These are phyloP conservation scores for Obelidium mucronatum DNA, from an alignment of 192 early-diverging fungal genomes.

Conservation along the genomic window DNA sequence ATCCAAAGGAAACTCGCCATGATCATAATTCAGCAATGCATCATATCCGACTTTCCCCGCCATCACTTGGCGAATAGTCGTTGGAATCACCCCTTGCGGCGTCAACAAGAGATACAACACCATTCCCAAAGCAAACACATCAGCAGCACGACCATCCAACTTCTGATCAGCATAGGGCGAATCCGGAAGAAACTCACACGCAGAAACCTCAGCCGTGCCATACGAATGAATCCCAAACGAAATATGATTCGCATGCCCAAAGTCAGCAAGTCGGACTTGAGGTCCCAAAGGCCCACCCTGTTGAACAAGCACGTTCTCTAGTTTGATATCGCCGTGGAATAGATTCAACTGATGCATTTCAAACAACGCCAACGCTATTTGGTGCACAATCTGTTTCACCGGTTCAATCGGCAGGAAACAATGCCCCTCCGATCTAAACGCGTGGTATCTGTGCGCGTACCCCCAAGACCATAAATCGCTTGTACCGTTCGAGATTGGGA, in stretches of 20 bases:
- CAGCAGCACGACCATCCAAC: constrained; percentile 9
- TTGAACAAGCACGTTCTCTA: constrained; percentile 60
- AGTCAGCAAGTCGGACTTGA: not conserved
- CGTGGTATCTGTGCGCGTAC: not conserved
- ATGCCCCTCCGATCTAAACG: not conserved
- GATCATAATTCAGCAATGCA: not conserved
- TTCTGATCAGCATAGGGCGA: not conserved
- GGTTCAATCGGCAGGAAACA: not conserved
- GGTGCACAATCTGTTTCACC: constrained; percentile 45
- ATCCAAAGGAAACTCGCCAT: not conserved
- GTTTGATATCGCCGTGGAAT: constrained; percentile 65
- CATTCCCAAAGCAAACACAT: constrained; percentile 22
- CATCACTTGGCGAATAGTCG: not conserved
- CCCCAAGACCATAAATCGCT: not conserved
- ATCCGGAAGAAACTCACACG: not conserved
- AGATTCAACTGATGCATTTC: constrained; percentile 51
- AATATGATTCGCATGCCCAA: not conserved
- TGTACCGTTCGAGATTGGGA: not conserved
- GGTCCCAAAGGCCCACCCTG: not conserved
- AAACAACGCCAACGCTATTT: constrained; percentile 46
- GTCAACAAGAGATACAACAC: not conserved
- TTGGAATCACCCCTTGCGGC: not conserved
- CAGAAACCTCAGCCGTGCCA: not conserved
- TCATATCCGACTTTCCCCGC: not conserved
- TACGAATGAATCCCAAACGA: not conserved